Conservation (phyloP, 768 basidiomycete species). For the Trichaptum fuscoviolaceum region DNA sequence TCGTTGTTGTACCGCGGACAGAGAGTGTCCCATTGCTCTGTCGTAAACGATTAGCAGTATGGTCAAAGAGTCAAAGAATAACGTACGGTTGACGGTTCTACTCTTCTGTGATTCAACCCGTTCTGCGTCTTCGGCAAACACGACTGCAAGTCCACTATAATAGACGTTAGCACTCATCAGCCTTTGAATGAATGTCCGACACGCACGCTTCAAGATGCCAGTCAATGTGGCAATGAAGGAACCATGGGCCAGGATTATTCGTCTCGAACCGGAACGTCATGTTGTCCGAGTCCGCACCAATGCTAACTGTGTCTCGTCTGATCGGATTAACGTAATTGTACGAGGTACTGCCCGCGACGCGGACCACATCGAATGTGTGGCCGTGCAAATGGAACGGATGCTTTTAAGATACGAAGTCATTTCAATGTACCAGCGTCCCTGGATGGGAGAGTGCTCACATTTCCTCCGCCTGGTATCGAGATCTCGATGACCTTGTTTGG, state of each 20-base stretch:
- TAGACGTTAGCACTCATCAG: neutral
- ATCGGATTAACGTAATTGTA: slow-evolving; percentile 35
- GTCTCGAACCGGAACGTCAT: slow-evolving; percentile 23
- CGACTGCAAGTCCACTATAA: slow-evolving; percentile 30
- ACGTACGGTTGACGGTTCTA: neutral
- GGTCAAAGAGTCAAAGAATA: neutral
- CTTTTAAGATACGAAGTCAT: slow-evolving; percentile 10
- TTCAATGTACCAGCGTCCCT: neutral
- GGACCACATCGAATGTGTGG: slow-evolving; percentile 35
- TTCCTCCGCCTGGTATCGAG: slow-evolving; percentile 39
- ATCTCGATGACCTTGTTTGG: slow-evolving; percentile 43
- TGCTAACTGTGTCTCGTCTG: slow-evolving; percentile 27
- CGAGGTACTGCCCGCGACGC: slow-evolving; percentile 24
- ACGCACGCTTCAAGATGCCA: slow-evolving; percentile 11
- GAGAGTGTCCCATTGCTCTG: neutral
- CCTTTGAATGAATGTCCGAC: neutral
- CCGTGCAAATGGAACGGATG: slow-evolving; percentile 40
- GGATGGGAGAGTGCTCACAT: slow-evolving; percentile 18
- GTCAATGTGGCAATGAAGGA: slow-evolving; percentile 21
- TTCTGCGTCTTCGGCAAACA: slow-evolving; percentile 27
- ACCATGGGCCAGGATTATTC: slow-evolving; percentile 23
- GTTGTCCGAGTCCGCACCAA: slow-evolving; percentile 22
- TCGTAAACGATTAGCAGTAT: neutral
- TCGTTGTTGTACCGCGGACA: neutral
- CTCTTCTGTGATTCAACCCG: neutral